Base-by-base conservation (phyloP, 768 basidiomycete species). In the Amylocystis lapponica region DNA sequence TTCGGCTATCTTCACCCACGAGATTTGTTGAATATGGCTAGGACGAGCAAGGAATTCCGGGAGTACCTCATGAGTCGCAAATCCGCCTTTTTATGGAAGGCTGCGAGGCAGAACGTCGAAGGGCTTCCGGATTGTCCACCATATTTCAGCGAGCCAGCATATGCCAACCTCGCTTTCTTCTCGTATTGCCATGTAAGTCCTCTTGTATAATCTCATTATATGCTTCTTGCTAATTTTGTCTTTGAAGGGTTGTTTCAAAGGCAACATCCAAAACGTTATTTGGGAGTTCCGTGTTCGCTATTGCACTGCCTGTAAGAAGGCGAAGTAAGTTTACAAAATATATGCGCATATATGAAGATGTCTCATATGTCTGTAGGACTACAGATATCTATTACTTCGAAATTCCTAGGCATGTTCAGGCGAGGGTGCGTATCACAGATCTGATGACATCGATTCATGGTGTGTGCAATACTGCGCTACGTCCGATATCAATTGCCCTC, bases 91-190 rank as follows among this genome's bases (percentile, higher is more conserved):
- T 27, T 49, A 12, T 55, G 53, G 53, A 47, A 33, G 39, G 41
- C 25, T 2, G 32, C 48, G 7, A 25, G 47, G 17, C 25, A 35
- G 33, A 40, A 41, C 16, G 37, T 55, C 27, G 35, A 42, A 5
- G 48, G 31, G 9, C 31, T 52, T 9, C 53, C 53, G 2, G 39
- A 51, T 9, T 52, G 50, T 19, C 53, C 53, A 5, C 30, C 45
- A 3, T 33, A 45, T 20, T 33, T 55, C 19, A 41, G 40, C 30
- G 53, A 55, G 23, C 48, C 48, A 1, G 42, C 20, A 13, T 52
- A 52, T n/a, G 51, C 48, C n/a, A 49, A 49, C 35, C 43, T 55
- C 12, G 14, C 42, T 27, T 55, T 52, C 43, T 47, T 36, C 27
- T 19, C 46, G 1, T 27, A 49, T 20, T 55, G 50, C 29, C 48